phyloP scores from a whole-genome alignment of 2,329 filamentous ascomycete genomes.

The Hortaea sp. region DNA sequence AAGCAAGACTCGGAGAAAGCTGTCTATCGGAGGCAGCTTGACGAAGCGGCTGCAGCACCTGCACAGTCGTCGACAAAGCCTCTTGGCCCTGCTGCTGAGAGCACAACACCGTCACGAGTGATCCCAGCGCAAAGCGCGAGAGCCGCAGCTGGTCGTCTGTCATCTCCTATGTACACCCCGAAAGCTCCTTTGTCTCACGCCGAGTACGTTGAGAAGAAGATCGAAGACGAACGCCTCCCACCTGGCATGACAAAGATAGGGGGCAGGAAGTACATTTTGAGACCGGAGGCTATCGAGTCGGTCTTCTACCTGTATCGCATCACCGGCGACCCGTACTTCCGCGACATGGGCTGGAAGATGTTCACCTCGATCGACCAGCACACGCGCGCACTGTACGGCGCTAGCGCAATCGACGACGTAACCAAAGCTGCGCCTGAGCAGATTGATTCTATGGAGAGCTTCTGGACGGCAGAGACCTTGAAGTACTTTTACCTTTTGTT shows the following conservation, averaged over 20 bases:
- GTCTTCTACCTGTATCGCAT: constrained; percentile 88
- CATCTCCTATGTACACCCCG: constrained; percentile 2
- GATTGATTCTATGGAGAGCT: constrained; percentile 68
- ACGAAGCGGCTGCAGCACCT: background rate
- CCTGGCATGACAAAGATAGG: constrained; percentile 31
- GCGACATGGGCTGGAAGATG: constrained; percentile 81
- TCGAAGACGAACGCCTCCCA: constrained; percentile 31
- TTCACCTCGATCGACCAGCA: constrained; percentile 60
- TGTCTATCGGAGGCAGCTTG: background rate
- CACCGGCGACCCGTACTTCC: constrained; percentile 64
- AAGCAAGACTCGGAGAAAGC: background rate
- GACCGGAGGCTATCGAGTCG: constrained; percentile 75
- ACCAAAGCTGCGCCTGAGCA: constrained; percentile 32
- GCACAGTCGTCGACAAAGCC: background rate
- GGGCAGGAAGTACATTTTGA: constrained; percentile 31
- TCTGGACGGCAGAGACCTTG: constrained; percentile 66
- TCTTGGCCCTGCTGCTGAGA: background rate
- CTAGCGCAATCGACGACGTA: constrained; percentile 62
- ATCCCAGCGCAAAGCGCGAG: background rate
- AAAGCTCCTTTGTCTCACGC: constrained; percentile 13
- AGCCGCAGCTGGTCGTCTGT: background rate
- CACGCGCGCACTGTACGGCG: constrained; percentile 56
- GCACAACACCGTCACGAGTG: background rate
- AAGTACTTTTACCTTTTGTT: constrained; percentile 89
- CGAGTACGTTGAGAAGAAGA: constrained; percentile 23